Evolutionary conservation across 2,329 filamentous ascomycete genomes (phyloP).

Genomic region (Fusarium sp.): DNA sequence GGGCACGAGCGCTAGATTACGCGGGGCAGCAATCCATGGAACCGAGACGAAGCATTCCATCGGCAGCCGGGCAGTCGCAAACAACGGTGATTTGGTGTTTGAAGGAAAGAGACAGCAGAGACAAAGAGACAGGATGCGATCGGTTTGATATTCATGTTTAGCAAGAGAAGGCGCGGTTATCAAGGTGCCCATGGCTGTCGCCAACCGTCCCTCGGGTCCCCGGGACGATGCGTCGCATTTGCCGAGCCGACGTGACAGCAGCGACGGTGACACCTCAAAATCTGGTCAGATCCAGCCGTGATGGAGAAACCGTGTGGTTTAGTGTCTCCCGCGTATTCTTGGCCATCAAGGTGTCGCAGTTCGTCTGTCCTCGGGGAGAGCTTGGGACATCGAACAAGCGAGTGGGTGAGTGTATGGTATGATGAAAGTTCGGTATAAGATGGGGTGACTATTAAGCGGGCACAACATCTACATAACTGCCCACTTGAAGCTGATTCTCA

Average conservation of each 20-base stretch:
- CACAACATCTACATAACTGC: neutral
- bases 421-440: neutral
- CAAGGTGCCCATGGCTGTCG: conserved; percentile 34
- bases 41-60: conserved; percentile 20
- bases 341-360: conserved; percentile 14
- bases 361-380: neutral
- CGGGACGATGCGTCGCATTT: conserved; percentile 27
- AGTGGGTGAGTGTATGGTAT: neutral
- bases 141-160: too few species aligned
- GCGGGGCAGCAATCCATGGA: neutral
- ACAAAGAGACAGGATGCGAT: neutral
- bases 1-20: conserved; percentile 11
- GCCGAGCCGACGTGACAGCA: conserved; percentile 32
- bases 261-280: conserved; percentile 12
- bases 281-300: neutral
- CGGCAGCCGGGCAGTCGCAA: conserved; percentile 21
- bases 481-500: neutral
- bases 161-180: conserved; percentile 26
- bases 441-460: neutral
- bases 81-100: conserved; percentile 21
- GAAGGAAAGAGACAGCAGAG: neutral
- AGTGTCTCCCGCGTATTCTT: neutral
- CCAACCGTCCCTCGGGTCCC: conserved; percentile 22
- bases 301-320: neutral
- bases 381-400: neutral